phyloP scores from a whole-genome alignment of 208 protist species.

The Trypanosoma rangeli region DNA sequence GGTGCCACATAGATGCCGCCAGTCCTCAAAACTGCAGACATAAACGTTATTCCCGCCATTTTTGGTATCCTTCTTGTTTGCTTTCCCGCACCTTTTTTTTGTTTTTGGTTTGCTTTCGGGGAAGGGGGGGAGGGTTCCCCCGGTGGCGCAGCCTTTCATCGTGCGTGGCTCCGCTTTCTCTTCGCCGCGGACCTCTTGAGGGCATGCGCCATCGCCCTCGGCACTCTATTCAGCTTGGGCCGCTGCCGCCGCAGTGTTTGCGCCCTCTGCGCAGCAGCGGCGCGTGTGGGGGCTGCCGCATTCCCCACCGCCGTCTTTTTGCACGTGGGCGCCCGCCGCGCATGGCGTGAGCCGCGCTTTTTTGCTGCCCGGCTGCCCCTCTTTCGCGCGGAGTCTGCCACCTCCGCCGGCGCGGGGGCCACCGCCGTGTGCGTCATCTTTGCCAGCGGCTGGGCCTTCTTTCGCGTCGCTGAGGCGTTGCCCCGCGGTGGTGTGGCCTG shows the following conservation, averaged over 20 bases:
- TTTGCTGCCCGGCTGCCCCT: not conserved
- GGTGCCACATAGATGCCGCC: not conserved
- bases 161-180: not conserved
- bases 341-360: not conserved
- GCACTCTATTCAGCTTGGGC: slow-evolving; percentile 14
- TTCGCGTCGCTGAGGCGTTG: not conserved
- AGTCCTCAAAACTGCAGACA: not conserved
- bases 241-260: not conserved
- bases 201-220: slow-evolving; percentile 4
- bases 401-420: not conserved
- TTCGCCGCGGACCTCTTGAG: not conserved
- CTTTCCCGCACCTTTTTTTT: not conserved
- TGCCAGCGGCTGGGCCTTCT: not conserved
- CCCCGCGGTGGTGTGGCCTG: not conserved
- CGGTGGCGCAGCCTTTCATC: not conserved
- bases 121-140: too few species aligned
- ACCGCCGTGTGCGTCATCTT: not conserved
- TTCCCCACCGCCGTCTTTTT: not conserved
- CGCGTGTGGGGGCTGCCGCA: not conserved
- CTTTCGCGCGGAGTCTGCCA: not conserved
- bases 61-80: not conserved
- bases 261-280: not conserved
- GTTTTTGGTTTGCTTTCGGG: not conserved
- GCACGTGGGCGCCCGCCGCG: not conserved
- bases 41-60: not conserved